Base-by-base conservation (phyloP, 371 early-diverging fungal genomes). In the Haplosporangium sp. region DNA sequence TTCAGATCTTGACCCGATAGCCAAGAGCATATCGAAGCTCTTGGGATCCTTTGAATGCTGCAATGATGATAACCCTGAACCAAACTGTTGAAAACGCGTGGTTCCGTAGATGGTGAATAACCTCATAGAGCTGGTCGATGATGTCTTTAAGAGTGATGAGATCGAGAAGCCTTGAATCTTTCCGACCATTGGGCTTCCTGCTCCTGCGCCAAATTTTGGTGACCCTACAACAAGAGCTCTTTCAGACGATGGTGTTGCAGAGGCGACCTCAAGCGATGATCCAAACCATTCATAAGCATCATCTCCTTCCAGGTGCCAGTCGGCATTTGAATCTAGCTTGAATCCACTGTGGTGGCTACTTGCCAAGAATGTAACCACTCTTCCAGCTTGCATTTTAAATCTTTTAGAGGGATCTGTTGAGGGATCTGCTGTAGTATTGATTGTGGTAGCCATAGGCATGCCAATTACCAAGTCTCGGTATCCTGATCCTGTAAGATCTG, bases 401-500 rank as follows among this genome's bases (percentile, higher is more conserved):
- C 34, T 48, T 15, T 3, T 3, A 35, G 47, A 47, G 3, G 63
- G 62, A 42, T 61, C 62, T 39, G 39, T 42, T 19, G n/a, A 20
- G 7, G 39, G 3, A n/a, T 64, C 53, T 55, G 65, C 55, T 17
- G 65, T 17, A 13, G 35, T 13, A 37, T 63, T 60, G 45, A 47
- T 38, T 9, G 57, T 44, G 17, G 57, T 65, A 6, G 57, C 55
- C 58, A 35, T 61, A 8, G 67, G 59, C 45, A 66, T 39, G 10
- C 58, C 47, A 10, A 66, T 45, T 7, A 93, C 60, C 47, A 95
- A 72, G 72, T 93, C 94, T 8, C 45, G 68, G 37, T 69, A 78
- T 2, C 92, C 92, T 75, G 93, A 90, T n/a, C 83, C 84, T 69
- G 93, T 83, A 20, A 93, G 71, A 84, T 94, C 94, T 11, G 87